Percentiles rank a stretch among this genome's conserved stretches.
Conservation (phyloP, 2,329 filamentous ascomycete genomes). For the Graphilbum sp. region DNA sequence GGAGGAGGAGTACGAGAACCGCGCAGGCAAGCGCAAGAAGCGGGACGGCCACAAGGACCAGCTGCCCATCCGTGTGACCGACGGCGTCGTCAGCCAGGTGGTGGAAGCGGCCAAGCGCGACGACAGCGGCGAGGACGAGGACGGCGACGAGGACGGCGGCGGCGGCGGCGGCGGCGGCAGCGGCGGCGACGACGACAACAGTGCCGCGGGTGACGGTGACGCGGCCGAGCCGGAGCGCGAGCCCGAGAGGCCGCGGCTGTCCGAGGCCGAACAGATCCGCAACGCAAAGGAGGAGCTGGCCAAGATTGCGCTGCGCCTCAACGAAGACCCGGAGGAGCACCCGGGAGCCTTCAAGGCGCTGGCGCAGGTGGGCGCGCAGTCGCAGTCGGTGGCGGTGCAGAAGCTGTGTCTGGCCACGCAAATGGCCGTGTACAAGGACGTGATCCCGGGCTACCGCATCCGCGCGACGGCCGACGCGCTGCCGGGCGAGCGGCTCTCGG, state of each 20-base stretch:
- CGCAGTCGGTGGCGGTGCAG: slow-evolving; percentile 55
- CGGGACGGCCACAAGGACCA: slow-evolving; percentile 56
- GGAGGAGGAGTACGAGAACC: slow-evolving; percentile 78
- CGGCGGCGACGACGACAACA: slow-evolving; percentile 43
- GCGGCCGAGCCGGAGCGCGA: slow-evolving; percentile 20
- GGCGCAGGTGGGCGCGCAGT: slow-evolving; percentile 54
- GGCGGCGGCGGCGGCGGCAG: slow-evolving; percentile 44
- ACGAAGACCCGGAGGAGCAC: slow-evolving; percentile 88
- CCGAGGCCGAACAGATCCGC: slow-evolving; percentile 50
- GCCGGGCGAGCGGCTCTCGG: slow-evolving; percentile 61
- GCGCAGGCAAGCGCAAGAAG: slow-evolving; percentile 43
- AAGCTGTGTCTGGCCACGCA: slow-evolving; percentile 80
- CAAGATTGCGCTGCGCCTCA: slow-evolving; percentile 61
- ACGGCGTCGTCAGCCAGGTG: slow-evolving; percentile 49
- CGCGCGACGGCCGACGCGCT: slow-evolving; percentile 13
- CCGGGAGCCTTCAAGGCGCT: slow-evolving; percentile 62
- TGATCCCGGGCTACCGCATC: slow-evolving; percentile 93
- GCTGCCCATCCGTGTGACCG: slow-evolving; percentile 73
- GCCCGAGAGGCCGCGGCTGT: slow-evolving; percentile 3
- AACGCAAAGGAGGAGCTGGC: slow-evolving; percentile 88
- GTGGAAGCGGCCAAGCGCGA: slow-evolving; percentile 14
- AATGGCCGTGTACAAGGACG: slow-evolving; percentile 80
- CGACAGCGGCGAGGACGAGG: slow-evolving; percentile 28
- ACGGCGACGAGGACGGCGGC: slow-evolving; percentile 42
- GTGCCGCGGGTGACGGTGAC: slow-evolving; percentile 28